Evolutionary conservation across 1,284 basidiomycete genomes (phyloP), one percentile per base, ranked within the genome.

Genomic region (Macrocystidia cucumis): DNA sequence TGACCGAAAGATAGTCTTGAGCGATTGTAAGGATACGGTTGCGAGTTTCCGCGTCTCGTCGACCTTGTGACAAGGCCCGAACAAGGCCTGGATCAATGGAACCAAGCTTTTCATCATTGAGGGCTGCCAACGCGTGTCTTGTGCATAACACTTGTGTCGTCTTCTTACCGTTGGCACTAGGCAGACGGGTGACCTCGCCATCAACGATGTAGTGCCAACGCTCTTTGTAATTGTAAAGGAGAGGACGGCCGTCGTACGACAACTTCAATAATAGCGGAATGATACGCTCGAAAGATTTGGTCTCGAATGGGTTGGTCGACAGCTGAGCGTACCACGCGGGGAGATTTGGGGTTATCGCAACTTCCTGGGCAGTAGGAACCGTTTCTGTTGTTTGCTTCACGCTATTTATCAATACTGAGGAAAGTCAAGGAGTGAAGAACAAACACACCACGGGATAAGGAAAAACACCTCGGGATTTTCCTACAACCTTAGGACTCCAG

Each of bases 401-500:
- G 3, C 27, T 21, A 43, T 48, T 16, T 1, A 4, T 11, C 14
- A 18, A 24, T 5, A 12, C 28, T 33, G 16, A 38, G 32, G 37
- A 20, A 28, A 18, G 3, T 8, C n/a, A 25, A 37, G 12, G 12
- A 12, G 19, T 20, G 4, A 9, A 21, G 13, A 21, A 21, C 7
- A n/a, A 12, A 24, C 3, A 19, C 8, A 12, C 5, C 6, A 27
- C 32, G 33, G 9, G 26, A 27, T 14, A n/a, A 51, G 52, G 51
- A 46, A 57, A 7, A 2, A 81, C 48, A 0, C 82, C 82, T 50
- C 82, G 67, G 6, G 76, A 74, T 49, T 83, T 77, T n/a, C 82
- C 78, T 2, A 76, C 77, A 7, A 68, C 67, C 58, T 98, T 98
- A 0, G 90, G 90, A 1, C 86, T 81, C 95, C 95, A 98, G 56